Percentiles rank a stretch among this genome's conserved stretches.
phyloP scores from a whole-genome alignment of 2,329 filamentous ascomycete genomes.

The Stachybotrys elegans region DNA sequence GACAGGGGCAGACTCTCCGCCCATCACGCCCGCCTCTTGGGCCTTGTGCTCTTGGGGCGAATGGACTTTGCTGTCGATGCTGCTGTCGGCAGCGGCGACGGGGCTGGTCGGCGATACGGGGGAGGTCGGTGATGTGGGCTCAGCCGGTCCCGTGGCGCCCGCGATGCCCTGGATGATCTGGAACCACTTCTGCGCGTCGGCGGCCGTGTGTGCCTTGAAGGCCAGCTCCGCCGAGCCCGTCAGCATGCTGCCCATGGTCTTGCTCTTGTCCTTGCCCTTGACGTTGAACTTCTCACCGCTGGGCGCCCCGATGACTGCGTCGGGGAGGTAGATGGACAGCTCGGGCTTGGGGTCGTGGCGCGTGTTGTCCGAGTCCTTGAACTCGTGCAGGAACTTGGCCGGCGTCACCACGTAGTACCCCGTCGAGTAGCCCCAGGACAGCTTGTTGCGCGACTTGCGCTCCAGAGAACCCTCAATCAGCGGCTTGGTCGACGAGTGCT shows the following conservation, averaged over 20 bases:
- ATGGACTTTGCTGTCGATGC: no score
- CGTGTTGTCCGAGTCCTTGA: slow-evolving; percentile 80
- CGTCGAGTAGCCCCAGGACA: slow-evolving; percentile 69
- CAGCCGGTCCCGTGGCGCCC: slow-evolving; percentile 39
- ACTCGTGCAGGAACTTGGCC: slow-evolving; percentile 87
- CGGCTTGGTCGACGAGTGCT: slow-evolving; percentile 72
- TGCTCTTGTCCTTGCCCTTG: slow-evolving; percentile 88
- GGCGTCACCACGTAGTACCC: slow-evolving; percentile 90
- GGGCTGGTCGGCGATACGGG: slow-evolving; percentile 14
- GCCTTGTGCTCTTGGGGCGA: slow-evolving; percentile 25
- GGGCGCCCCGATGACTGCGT: slow-evolving; percentile 70
- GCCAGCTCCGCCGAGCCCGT: slow-evolving; percentile 72
- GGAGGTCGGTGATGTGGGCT: slow-evolving; percentile 13
- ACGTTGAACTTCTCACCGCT: slow-evolving; percentile 84
- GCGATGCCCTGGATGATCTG: slow-evolving; percentile 61
- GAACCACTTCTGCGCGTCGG: slow-evolving; percentile 83
- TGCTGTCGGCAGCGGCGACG: slow-evolving; percentile 11
- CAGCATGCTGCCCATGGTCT: slow-evolving; percentile 75
- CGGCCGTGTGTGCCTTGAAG: slow-evolving; percentile 81
- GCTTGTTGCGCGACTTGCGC: slow-evolving; percentile 84
- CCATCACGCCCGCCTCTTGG: slow-evolving; percentile 44
- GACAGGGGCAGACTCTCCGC: slow-evolving; percentile 10
- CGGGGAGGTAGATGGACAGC: slow-evolving; percentile 84
- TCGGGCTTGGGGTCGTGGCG: slow-evolving; percentile 75
- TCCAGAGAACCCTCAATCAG: slow-evolving; percentile 85